phyloP scores from a whole-genome alignment of 768 basidiomycete species.

The Daedalea quercina region DNA sequence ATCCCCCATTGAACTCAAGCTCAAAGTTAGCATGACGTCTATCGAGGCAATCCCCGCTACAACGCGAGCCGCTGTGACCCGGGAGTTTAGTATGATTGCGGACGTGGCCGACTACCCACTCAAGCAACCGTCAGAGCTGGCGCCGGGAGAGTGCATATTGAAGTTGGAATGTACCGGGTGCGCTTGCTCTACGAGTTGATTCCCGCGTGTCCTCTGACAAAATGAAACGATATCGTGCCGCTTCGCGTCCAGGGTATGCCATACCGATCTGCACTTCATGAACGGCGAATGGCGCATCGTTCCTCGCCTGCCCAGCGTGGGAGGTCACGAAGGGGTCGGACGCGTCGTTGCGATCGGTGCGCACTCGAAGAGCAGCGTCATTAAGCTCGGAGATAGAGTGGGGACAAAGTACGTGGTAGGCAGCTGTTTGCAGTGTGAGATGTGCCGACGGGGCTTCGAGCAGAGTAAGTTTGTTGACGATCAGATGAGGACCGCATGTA shows the following conservation, averaged over 20 bases:
- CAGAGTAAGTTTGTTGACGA: conserved; percentile 49
- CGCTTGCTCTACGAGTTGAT: too few relatives aligned
- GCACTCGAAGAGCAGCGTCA: conserved; percentile 43
- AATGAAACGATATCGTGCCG: conserved; percentile 43
- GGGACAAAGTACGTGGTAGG: conserved; percentile 73
- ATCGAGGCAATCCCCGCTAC: conserved; percentile 25
- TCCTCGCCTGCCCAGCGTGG: conserved; percentile 43
- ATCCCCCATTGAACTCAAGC: too few relatives aligned
- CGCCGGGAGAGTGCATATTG: conserved; percentile 62
- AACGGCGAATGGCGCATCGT: background rate
- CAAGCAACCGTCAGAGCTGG: conserved; percentile 41
- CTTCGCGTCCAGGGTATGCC: conserved; percentile 22
- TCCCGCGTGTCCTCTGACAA: background rate
- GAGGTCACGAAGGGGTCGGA: conserved; percentile 73
- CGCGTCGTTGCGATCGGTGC: conserved; percentile 68
- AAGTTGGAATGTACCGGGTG: conserved; percentile 69
- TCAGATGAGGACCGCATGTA: background rate
- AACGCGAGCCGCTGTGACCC: conserved; percentile 18
- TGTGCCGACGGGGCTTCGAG: conserved; percentile 61
- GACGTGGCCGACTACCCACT: conserved; percentile 40
- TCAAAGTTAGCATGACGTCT: too few relatives aligned
- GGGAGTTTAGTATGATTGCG: background rate
- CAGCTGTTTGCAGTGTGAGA: conserved; percentile 61
- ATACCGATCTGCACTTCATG: conserved; percentile 5
- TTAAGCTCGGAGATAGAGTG: conserved; percentile 69